Evolutionary conservation across 2,329 filamentous ascomycete genomes (phyloP).

Genomic region (Tolypocladium ophioglossoides): DNA sequence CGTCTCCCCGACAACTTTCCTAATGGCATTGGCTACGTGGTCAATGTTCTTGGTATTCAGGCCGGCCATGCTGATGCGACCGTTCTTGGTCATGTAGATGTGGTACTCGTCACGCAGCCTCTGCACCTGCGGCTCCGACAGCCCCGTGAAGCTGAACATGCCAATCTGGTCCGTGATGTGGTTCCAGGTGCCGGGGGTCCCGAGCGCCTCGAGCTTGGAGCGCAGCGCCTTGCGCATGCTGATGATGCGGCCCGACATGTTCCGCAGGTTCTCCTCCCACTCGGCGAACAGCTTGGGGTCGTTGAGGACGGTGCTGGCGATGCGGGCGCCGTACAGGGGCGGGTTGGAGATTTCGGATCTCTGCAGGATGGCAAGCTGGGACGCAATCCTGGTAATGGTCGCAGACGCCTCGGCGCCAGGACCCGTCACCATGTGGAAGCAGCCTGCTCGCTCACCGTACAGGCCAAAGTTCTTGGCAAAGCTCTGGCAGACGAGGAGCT

Average conservation of each 20-base stretch:
- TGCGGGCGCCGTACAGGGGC: constrained; percentile 84
- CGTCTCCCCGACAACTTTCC: constrained; percentile 57
- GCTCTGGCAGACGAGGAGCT: constrained; percentile 79
- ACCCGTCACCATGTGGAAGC: constrained; percentile 84
- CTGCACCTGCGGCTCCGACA: constrained; percentile 62
- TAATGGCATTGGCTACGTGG: constrained; percentile 82
- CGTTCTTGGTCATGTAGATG: constrained; percentile 95
- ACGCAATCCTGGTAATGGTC: constrained; percentile 57
- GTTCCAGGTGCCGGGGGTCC: constrained; percentile 85
- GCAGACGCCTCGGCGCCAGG: constrained; percentile 57
- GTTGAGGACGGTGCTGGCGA: constrained; percentile 77
- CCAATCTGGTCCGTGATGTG: constrained; percentile 98
- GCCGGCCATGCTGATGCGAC: constrained; percentile 97
- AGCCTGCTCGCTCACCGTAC: constrained; percentile 91
- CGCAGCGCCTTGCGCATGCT: constrained; percentile 76
- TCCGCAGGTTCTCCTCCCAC: constrained; percentile 85
- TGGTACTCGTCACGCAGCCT: constrained; percentile 61
- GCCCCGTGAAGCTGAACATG: constrained; percentile 94
- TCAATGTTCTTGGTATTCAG: constrained; percentile 86
- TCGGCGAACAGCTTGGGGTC: constrained; percentile 70
- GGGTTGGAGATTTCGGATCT: constrained; percentile 97
- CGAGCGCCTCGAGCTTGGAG: constrained; percentile 69
- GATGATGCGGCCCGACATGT: constrained; percentile 93
- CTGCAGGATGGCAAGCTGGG: constrained; percentile 87
- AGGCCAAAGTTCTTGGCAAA: constrained; percentile 98